Evolutionary conservation across 2,329 filamentous ascomycete genomes (phyloP).

Genomic region (Apiospora phragmitis): DNA sequence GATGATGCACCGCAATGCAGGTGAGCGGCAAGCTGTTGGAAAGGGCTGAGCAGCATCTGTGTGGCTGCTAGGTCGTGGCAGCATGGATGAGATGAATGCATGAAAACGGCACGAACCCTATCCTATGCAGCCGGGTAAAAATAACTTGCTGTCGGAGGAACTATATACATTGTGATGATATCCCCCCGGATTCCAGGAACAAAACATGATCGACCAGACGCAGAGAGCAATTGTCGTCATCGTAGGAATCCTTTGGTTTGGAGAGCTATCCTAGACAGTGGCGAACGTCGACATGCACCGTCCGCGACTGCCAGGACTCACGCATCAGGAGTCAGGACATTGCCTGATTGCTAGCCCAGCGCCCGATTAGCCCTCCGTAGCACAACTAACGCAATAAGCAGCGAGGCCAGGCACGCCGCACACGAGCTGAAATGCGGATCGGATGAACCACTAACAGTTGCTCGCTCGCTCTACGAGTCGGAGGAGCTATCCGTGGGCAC

Average conservation of each 20-base stretch:
- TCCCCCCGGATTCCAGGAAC: not conserved
- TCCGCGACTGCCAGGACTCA: not conserved
- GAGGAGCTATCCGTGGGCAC: not conserved
- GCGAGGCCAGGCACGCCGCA: not conserved
- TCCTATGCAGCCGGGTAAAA: not conserved
- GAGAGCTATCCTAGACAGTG: not conserved
- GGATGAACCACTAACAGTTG: not conserved
- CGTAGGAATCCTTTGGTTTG: not conserved
- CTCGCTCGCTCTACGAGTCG: not conserved
- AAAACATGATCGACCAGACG: not conserved
- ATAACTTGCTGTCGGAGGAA: not conserved
- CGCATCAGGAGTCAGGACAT: not conserved
- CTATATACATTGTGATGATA: not conserved
- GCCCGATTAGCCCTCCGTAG: not conserved
- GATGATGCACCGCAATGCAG: not conserved
- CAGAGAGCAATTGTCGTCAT: not conserved
- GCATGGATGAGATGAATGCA: not conserved
- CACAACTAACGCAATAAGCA: not conserved
- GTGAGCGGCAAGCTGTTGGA: not conserved
- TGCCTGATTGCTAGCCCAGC: not conserved
- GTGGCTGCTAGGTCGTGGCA: not conserved
- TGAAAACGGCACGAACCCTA: not conserved
- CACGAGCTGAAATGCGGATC: slow-evolving; percentile 7
- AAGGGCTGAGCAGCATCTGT: not conserved
- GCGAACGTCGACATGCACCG: not conserved